Percentiles rank a stretch among this genome's conserved stretches.
Conservation (phyloP, 202 grass and related monocot genomes). For the Zoysia matrella region DNA sequence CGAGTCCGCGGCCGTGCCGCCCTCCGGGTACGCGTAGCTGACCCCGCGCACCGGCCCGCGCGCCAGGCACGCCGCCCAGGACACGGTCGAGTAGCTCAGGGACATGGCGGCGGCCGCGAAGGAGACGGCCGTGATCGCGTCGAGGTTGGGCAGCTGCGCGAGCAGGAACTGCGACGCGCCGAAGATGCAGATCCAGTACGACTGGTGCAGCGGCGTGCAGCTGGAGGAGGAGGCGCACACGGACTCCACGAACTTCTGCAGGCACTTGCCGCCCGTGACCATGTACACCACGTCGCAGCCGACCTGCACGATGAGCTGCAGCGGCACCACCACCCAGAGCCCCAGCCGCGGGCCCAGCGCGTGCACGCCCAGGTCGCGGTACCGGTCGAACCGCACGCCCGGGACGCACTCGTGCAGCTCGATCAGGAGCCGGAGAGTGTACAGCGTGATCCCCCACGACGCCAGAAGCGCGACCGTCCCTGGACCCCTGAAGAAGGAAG, state of each 20-base stretch:
- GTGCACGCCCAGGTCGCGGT: slow-evolving; percentile 92
- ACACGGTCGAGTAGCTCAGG: too few species aligned
- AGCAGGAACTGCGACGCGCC: too few species aligned
- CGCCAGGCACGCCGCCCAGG: too few species aligned
- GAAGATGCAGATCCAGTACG: too few species aligned
- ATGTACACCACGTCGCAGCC: slow-evolving; percentile 60
- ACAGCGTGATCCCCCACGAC: slow-evolving; percentile 52
- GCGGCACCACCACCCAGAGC: slow-evolving; percentile 86
- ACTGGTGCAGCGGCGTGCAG: slow-evolving; percentile 46
- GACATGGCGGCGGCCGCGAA: too few species aligned
- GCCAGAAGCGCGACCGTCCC: slow-evolving; percentile 8
- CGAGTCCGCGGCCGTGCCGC: too few species aligned
- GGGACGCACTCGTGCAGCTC: slow-evolving; percentile 94
- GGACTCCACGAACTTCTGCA: slow-evolving; percentile 60
- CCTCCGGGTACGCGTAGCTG: too few species aligned
- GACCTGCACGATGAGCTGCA: slow-evolving; percentile 83
- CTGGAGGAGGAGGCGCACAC: too few species aligned
- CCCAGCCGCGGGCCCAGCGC: slow-evolving; percentile 68
- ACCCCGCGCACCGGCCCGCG: neutral
- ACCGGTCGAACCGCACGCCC: slow-evolving; percentile 76
- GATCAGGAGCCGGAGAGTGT: slow-evolving; percentile 95
- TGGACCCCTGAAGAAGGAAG: slow-evolving; percentile 54
- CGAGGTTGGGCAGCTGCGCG: too few species aligned
- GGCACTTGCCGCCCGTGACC: slow-evolving; percentile 82
- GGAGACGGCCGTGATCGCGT: too few species aligned